A percentile compares a stretch with the other conserved stretches of the same genome.
Evolutionary conservation across 192 early-diverging fungal genomes (phyloP).

Genomic region (Backusella tarrabulga): DNA sequence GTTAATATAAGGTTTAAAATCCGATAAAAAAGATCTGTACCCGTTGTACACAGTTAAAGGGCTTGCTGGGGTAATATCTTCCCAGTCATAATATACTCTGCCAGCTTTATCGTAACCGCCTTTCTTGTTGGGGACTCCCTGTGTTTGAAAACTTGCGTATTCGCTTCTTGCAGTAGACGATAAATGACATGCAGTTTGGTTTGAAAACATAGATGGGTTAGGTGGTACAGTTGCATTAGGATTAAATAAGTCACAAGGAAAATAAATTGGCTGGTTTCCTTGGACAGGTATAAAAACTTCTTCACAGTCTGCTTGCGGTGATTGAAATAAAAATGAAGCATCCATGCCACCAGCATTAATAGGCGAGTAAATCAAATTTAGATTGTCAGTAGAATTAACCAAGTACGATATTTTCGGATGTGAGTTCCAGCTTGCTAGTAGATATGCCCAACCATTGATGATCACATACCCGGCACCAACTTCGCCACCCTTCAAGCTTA

Average conservation of each 20-base stretch:
- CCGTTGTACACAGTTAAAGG: slow-evolving; percentile 62
- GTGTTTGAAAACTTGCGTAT: slow-evolving; percentile 44
- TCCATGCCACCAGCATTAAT: slow-evolving; percentile 65
- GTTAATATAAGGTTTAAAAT: neutral
- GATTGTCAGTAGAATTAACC: slow-evolving; percentile 48
- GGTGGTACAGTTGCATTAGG: slow-evolving; percentile 39
- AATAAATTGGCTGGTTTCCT: slow-evolving; percentile 40
- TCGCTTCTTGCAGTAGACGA: slow-evolving; percentile 19
- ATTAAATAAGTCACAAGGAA: slow-evolving; percentile 62
- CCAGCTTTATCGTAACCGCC: slow-evolving; percentile 38
- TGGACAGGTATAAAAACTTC: slow-evolving; percentile 45
- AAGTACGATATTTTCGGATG: slow-evolving; percentile 40
- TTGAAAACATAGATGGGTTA: slow-evolving; percentile 41
- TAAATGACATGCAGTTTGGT: slow-evolving; percentile 58
- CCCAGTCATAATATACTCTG: slow-evolving; percentile 59
- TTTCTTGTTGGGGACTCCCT: slow-evolving; percentile 19
- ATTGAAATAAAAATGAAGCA: slow-evolving; percentile 65
- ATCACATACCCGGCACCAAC: slow-evolving; percentile 54
- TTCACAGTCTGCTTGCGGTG: slow-evolving; percentile 54
- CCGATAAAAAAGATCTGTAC: slow-evolving; percentile 17
- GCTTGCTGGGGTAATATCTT: slow-evolving; percentile 45
- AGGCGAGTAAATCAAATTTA: slow-evolving; percentile 49
- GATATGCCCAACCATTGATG: slow-evolving; percentile 64
- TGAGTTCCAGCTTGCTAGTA: slow-evolving; percentile 42
- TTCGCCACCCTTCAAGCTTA: slow-evolving; percentile 39